Evolutionary conservation across 176 grass and related monocot genomes (phyloP), one percentile per base, ranked within the genome.

Genomic region (Oropetium thomaeum): DNA sequence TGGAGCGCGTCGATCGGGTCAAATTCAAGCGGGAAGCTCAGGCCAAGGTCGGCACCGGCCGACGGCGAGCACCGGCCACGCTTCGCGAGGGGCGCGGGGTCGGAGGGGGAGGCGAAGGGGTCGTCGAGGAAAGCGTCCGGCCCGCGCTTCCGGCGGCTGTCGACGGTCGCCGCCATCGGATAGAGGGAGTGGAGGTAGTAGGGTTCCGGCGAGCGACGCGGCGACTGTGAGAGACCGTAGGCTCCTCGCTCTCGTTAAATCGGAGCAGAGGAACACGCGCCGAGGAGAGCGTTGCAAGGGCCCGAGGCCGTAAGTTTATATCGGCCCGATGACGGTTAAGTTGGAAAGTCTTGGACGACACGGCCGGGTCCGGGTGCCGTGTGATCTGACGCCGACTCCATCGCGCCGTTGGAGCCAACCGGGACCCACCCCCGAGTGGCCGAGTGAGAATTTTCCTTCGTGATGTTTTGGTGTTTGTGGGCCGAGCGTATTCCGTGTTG

Each of bases 1-100:
- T 73, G 73, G 9, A 87, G 85, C 49, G 48, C 39, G 7, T 72
- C 67, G 32, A 82, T 11, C 1, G 85, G 79, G 10, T 87, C 74
- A 41, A 60, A 67, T 10, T 87, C 79, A 13, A 87, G 45, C 61
- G 61, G 61, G 22, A 40, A 42, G 49, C 51, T 78, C 12, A 82
- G 10, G 15, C 74, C 79, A 14, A 87, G 67, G 19, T 73, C 85
- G 7, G 72, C 63, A 23, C 20, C 67, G 3, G 53, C 25, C 10
- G 62, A 7, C 67, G 73, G 7, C 67, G 74, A 32, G 66, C 73
- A 78, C 49, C 85, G 66, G 4, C 79, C 79, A 25, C 85, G 79
- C 79, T 87, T 87, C 4, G 73, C 0, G 30, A 65, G 22, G 35
- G 3, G 47, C 30, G 73, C 31, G 58, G 27, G 63, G 28, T 74